Base-by-base conservation (phyloP, 2,329 filamentous ascomycete genomes). In the Apiospora kogelbergensis region DNA sequence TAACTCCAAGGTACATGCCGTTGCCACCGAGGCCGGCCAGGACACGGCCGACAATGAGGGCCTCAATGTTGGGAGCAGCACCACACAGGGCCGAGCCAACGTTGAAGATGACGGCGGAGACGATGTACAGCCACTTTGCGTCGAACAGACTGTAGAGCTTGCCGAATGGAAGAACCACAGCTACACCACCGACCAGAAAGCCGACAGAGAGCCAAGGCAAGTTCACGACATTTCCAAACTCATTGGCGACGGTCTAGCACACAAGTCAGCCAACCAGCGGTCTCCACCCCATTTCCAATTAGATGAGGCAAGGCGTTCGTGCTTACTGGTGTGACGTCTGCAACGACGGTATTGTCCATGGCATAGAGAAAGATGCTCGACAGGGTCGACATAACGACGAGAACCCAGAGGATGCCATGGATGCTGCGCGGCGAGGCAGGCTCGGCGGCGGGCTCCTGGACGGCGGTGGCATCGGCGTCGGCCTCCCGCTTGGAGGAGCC, bases 11-110 rank as follows among this genome's bases (percentile, higher is more conserved):
- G 65, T 84, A 85, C 74, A 84, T 80, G 7, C 83, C 84, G 2
- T 75, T 74, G 0, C 83, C 84, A 1, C 84, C 83, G 20, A 81
- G 72, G 42, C 84, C 84, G 53, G 79, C 79, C 41, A 85, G 76
- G 20, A 79, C 82, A 6, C 84, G 78, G 6, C 84, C 84, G 17
- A 84, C 74, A 68, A 88, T 87, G 17, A 88, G 72, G n/a, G 82
- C 82, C 68, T 81, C 73, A 76, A 84, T 83, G 37, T 71, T 80
- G 0, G 80, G 81, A 0, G 84, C 82, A 0, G 76, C 82, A 40
- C 83, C 84, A 68, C 83, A 85, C 1, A 84, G 67, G 0, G 81
- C 80, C 37, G 74, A 74, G 45, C 71, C 76, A n/a, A 64, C 71
- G 53, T 68, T 63, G 67, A 75, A 76, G 9, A 75, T 10, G 48